Base-by-base conservation (phyloP, 441 rosid species). In the Populus tomentosa region DNA sequence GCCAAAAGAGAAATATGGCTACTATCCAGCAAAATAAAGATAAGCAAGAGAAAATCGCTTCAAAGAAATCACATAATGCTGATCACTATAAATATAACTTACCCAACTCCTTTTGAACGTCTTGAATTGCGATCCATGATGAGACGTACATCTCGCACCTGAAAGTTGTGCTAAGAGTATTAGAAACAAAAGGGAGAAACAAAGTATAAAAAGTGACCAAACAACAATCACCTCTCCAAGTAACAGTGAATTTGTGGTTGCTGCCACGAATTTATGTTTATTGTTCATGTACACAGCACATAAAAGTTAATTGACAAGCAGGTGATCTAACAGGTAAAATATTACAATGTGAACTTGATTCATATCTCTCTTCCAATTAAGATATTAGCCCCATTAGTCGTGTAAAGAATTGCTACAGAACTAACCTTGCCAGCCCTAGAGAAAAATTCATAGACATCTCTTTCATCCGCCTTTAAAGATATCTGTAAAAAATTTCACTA, bases 381-480 rank as follows among this genome's bases (percentile, higher is more conserved):
- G 8, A 23, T 9, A 40, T 4, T 14, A 73, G n/a, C 63, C 35
- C 67, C 53, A 74, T 23, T 18, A 50, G 46, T 46, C 11, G 10
- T 59, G 64, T 59, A 59, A 21, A 3, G 10, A 68, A 50, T 71
- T 42, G 28, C 70, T 5, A 7, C 38, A 65, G 38, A 73, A 81
- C 86, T 82, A 81, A 97, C 99, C 97, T 94, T 94, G 84, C 99
- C 98, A 84, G 99, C 98, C 83, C 90, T 90, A 20, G 98, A 92
- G 83, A 97, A 94, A 86, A 97, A 97, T 77, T 93, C 99, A 70
- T 93, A 97, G 67, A 92, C 93, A 79, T 97, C 94, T 84, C 92
- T 94, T 87, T 97, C 99, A 82, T 87, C 90, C 64, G 99, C 99
- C 87, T 93, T 97, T 89, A 97, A 85, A 78, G 88, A 86, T 79